phyloP scores from a whole-genome alignment of 1,139 yeast genomes.

The Scheffersomyces illinoinensis region DNA sequence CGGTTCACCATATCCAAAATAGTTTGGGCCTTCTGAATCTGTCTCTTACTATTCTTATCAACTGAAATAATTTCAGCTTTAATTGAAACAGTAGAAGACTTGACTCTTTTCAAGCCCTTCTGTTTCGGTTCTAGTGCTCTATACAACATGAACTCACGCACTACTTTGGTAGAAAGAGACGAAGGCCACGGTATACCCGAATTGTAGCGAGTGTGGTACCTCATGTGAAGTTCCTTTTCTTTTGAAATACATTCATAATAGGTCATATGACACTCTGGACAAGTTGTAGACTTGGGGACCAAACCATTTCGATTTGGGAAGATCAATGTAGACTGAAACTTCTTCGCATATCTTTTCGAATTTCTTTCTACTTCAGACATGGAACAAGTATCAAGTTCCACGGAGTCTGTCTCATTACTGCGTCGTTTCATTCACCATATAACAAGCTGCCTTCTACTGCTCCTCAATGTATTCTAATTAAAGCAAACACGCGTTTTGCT shows the following conservation, averaged over 20 bases:
- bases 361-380: background rate
- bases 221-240: slow-evolving; percentile 50
- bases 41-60: slow-evolving; percentile 13
- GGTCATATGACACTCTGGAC: slow-evolving; percentile 63
- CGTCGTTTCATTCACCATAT: background rate
- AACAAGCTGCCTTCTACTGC: background rate
- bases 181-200: slow-evolving; percentile 49
- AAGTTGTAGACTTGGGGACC: slow-evolving; percentile 29
- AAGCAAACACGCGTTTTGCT: background rate
- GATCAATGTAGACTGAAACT: slow-evolving; percentile 16
- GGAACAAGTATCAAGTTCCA: background rate
- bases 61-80: slow-evolving; percentile 11
- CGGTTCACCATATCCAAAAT: slow-evolving; percentile 53
- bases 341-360: background rate
- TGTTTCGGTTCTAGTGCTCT: background rate
- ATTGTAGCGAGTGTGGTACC: slow-evolving; percentile 46
- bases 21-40: slow-evolving; percentile 24
- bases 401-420: background rate
- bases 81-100: slow-evolving; percentile 3
- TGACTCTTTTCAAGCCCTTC: background rate
- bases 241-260: slow-evolving; percentile 43
- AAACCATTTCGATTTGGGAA: slow-evolving; percentile 7
- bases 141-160: slow-evolving; percentile 27
- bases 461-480: background rate
- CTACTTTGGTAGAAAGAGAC: slow-evolving; percentile 24